phyloP scores from a whole-genome alignment of 345 rosid genomes.

The Lumnitzera racemosa region DNA sequence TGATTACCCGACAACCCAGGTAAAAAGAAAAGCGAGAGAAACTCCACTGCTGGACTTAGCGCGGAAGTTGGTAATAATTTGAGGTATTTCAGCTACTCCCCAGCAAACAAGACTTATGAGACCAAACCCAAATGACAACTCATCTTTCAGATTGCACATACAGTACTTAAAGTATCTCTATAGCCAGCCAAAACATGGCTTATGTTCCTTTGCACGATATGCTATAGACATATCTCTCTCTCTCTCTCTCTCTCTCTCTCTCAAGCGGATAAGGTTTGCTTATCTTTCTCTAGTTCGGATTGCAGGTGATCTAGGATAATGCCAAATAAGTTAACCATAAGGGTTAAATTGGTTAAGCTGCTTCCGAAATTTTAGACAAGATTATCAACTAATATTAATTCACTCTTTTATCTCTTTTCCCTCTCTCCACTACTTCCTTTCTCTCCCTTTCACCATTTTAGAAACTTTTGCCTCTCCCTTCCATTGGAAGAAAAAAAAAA shows the following conservation, averaged over 20 bases:
- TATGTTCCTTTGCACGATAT: conserved; percentile 51
- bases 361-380: no score
- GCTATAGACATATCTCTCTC: conserved; percentile 28
- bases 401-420: no score
- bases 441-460: no score
- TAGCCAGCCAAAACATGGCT: conserved; percentile 65
- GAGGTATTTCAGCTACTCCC: conserved; percentile 95
- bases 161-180: conserved; percentile 76
- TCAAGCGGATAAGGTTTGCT: no score
- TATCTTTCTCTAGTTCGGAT: background rate
- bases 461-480: no score
- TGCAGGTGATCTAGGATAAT: background rate
- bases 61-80: conserved; percentile 83
- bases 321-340: no score
- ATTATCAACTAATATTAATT: no score
- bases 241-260: conserved; percentile 11
- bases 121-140: conserved; percentile 64
- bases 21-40: conserved; percentile 78
- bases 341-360: no score
- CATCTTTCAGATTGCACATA: conserved; percentile 70
- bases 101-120: conserved; percentile 60
- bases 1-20: conserved; percentile 87
- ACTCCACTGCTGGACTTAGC: conserved; percentile 94
- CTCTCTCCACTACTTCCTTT: no score
- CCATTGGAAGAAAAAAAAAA: no score